Evolutionary conservation across 129 eudicot genomes (phyloP).

Genomic region (Artemisia argyi): DNA sequence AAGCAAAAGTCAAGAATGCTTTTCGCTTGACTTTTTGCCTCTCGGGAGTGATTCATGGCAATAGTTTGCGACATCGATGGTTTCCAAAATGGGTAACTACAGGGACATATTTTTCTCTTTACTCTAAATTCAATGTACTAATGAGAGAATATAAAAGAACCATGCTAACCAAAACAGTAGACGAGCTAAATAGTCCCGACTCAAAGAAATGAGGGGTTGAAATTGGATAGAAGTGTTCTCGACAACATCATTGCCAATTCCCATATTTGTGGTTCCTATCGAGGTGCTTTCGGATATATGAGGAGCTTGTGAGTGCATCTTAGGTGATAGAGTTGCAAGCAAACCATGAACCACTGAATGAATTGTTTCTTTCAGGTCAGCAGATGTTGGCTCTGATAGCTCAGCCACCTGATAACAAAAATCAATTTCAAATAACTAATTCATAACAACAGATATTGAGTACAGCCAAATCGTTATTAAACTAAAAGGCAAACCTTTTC

Average conservation of each 20-base stretch:
- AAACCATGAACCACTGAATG: slow-evolving; percentile 95
- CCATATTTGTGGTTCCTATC: slow-evolving; percentile 45
- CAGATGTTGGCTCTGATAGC: slow-evolving; percentile 88
- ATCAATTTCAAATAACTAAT: background rate
- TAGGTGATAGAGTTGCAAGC: slow-evolving; percentile 93
- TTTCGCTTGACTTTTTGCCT: too few relatives aligned
- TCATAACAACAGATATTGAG: background rate
- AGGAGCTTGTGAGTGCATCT: slow-evolving; percentile 87
- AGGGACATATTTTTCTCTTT: too few relatives aligned
- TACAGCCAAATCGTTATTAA: background rate
- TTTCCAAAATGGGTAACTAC: too few relatives aligned
- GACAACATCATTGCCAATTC: slow-evolving; percentile 55
- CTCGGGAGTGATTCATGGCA: too few relatives aligned
- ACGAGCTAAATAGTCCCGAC: slow-evolving; percentile 92
- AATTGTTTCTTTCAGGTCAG: slow-evolving; percentile 71
- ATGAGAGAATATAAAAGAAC: background rate
- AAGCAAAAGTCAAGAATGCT: too few relatives aligned
- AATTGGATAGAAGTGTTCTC: slow-evolving; percentile 89
- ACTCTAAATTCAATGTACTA: too few relatives aligned
- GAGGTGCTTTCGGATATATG: slow-evolving; percentile 53
- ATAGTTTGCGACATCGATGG: too few relatives aligned
- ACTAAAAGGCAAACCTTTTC: slow-evolving; percentile 61
- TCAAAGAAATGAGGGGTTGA: slow-evolving; percentile 78
- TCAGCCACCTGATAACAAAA: slow-evolving; percentile 73
- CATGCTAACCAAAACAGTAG: slow-evolving; percentile 75